Evolutionary conservation across 305 asterid genomes (phyloP).

Genomic region (Andrographis paniculata): DNA sequence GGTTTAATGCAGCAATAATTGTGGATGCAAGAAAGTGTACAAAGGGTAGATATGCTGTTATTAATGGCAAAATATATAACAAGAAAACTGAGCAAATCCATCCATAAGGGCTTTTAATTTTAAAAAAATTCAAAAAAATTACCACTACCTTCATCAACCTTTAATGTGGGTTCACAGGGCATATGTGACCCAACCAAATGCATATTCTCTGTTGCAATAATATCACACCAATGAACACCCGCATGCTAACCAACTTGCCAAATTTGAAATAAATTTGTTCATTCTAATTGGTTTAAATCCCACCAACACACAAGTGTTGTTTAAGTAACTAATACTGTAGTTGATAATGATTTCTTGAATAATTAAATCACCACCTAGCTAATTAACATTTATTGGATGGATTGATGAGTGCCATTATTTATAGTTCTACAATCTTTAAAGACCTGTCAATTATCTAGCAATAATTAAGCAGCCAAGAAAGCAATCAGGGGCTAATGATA

Average conservation of each 20-base stretch:
- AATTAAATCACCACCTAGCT: background rate
- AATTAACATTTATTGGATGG: too few species aligned
- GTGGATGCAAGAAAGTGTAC: slow-evolving; percentile 22
- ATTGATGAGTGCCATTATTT: too few species aligned
- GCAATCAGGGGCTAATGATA: background rate
- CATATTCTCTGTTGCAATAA: too few species aligned
- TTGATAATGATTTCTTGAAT: background rate
- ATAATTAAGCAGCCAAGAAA: slow-evolving; percentile 1
- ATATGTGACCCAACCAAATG: slow-evolving; percentile 19
- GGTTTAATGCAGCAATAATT: slow-evolving; percentile 26
- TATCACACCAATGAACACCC: too few species aligned
- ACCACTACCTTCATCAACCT: slow-evolving; percentile 4
- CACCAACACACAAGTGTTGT: too few species aligned
- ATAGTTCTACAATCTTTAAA: background rate
- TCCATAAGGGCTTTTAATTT: background rate
- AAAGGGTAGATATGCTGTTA: slow-evolving; percentile 31
- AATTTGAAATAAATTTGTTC: too few species aligned
- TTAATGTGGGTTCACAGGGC: slow-evolving; percentile 6
- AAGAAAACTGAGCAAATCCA: background rate
- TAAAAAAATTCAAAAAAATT: slow-evolving; percentile 2
- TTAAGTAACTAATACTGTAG: too few species aligned
- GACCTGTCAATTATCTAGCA: too few species aligned
- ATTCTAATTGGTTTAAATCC: too few species aligned
- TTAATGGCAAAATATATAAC: slow-evolving; percentile 18
- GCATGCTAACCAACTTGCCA: too few species aligned